Base-by-base conservation (phyloP, 805 yeast genomes). In the Ogataea henricii region DNA sequence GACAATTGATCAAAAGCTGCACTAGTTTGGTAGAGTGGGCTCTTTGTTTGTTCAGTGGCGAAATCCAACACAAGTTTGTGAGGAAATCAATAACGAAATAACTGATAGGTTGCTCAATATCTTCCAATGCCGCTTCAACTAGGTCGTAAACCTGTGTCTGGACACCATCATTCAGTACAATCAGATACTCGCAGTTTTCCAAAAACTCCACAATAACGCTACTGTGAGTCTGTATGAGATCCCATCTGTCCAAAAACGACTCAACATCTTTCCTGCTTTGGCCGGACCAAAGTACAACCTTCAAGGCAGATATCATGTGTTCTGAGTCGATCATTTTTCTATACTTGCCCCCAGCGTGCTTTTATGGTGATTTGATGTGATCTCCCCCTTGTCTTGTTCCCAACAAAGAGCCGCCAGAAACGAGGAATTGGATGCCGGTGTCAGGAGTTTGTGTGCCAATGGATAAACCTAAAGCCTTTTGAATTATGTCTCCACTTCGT, bases 31-130 rank as follows among this genome's bases (percentile, higher is more conserved):
- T 9, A 1, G 66, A 58, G 34, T 55, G 47, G 2, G 48, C 16
- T 14, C 56, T 25, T 2, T 43, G 21, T 37, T 52, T 62, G 46
- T 61, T 62, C 17, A 58, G 41, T 6, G 58, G 56, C 2, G 63
- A 62, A 2, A 52, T 26, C 12, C 48, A 20, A 10, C 50, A 41
- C n/a, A 57, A 2, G n/a, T 53, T 53, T 26, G 45, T 35, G 10
- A 58, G 17, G 22, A 60, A 46, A 2, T 41, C 46, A 13, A 60
- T 14, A 4, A 53, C 43, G 16, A 54, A 50, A 13, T 33, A 41
- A 16, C 47, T 41, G 32, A 53, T 47, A 1, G 35, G 33, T 4
- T 23, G 33, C 3, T 43, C 23, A 5, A 26, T 12, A 9, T 36
- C 25, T 2, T 17, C 9, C 14, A 41, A 22, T 5, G 49, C 46